Evolutionary conservation across 208 protist species (phyloP).

Genomic region (Acanthamoeba royreba): DNA sequence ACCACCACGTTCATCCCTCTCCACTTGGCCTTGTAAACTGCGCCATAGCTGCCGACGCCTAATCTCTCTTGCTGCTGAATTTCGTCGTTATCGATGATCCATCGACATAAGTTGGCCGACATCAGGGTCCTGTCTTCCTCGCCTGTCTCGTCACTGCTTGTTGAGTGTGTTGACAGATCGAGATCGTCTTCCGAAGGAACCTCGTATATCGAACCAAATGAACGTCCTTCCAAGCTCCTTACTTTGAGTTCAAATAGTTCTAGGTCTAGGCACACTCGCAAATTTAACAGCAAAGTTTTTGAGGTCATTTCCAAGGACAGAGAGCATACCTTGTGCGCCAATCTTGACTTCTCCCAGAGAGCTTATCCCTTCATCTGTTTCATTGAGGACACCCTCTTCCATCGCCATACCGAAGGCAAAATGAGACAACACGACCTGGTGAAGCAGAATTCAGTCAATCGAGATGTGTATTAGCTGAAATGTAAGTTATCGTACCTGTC

Average conservation of each 20-base stretch:
- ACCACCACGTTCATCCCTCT: not conserved
- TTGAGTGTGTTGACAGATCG: not conserved
- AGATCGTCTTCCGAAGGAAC: not conserved
- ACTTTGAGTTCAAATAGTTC: not conserved
- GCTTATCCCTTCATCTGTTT: too few species aligned
- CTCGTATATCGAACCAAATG: not conserved
- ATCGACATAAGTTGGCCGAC: not conserved
- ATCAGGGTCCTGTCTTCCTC: not conserved
- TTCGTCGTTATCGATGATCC: slow-evolving; percentile 14
- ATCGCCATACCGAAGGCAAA: too few species aligned
- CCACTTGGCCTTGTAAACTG: not conserved
- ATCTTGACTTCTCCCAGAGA: too few species aligned
- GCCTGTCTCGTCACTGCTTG: not conserved
- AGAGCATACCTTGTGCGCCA: not conserved
- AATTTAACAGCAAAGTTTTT: too few species aligned
- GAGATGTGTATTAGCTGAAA: not conserved
- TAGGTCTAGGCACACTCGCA: not conserved
- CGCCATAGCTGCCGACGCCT: not conserved
- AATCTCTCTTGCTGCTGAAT: not conserved
- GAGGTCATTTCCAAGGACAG: not conserved
- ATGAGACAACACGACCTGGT: too few species aligned
- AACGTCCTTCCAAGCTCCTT: not conserved
- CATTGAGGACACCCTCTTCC: too few species aligned
- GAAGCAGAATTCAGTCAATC: too few species aligned
- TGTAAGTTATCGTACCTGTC: not conserved